These are phyloP conservation scores for Candida ipomoeae DNA, from an alignment of 805 yeast species.

Conservation along the genomic window DNA sequence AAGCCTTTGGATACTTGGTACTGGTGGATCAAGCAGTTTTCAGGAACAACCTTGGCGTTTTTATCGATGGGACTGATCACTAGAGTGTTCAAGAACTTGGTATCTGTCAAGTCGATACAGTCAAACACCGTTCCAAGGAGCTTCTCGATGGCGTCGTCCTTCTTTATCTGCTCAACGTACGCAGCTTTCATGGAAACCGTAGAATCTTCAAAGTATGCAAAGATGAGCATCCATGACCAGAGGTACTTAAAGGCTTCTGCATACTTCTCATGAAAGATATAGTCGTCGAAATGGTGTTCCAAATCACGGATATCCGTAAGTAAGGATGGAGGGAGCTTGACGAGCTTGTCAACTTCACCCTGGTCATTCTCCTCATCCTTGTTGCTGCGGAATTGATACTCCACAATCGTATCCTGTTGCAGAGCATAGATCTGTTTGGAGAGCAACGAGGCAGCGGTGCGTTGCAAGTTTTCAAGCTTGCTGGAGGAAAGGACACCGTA, in stretches of 20 bases:
- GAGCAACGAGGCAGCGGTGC: constrained; percentile 41
- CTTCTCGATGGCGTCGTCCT: constrained; percentile 38
- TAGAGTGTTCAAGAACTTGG: constrained; percentile 20
- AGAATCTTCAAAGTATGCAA: constrained; percentile 58
- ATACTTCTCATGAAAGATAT: constrained; percentile 8
- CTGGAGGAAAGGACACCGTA: constrained; percentile 27
- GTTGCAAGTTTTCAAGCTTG: constrained; percentile 31
- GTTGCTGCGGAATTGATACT: constrained; percentile 51
- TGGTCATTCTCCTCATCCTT: constrained; percentile 21
- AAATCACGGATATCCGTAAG: constrained; percentile 28
- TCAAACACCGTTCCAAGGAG: constrained; percentile 60
- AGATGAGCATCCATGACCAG: constrained; percentile 66
- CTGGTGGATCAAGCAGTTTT: constrained; percentile 17
- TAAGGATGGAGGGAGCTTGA: constrained; percentile 40
- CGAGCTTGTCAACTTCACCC: constrained; percentile 12
- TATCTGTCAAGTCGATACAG: constrained; percentile 42
- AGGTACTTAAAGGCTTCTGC: constrained; percentile 38
- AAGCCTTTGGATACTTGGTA: constrained; percentile 22
- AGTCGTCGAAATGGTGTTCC: constrained; percentile 25
- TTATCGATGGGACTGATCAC: constrained; percentile 14
- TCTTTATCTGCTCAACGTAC: constrained; percentile 55
- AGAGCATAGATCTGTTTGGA: constrained; percentile 35
- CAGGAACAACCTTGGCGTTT: constrained; percentile 11
- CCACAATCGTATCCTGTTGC: constrained; percentile 61
- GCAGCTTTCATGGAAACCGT: constrained; percentile 60